Evolutionary conservation across 768 basidiomycete genomes (phyloP), one percentile per base, ranked within the genome.

Genomic region (Tylopilus vinaceipallidus): DNA sequence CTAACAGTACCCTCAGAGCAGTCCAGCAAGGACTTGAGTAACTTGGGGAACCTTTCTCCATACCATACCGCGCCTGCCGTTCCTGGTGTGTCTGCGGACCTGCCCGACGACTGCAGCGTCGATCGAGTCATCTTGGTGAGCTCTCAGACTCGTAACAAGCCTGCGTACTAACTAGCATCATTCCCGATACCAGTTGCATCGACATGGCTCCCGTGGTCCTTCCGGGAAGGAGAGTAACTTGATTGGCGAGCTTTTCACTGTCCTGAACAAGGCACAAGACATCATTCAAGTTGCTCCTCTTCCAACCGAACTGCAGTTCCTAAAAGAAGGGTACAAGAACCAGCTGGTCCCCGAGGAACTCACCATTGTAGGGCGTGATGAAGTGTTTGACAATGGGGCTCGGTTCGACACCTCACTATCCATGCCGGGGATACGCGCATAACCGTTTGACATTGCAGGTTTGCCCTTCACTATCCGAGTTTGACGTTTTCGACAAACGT

Each of bases 171-270:
- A 33, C 33, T 34, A 26, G 23, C 35, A 3, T 50, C 16, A 14
- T 11, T 17, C 23, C 26, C 17, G 13, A 34, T 20, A 3, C 11
- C 37, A 75, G 75, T 63, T 76, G 55, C 71, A 70, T 50, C 58
- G 74, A 16, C 75, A 76, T 49, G 75, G 75, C 20, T 69, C 68
- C 45, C 72, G 74, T 34, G 69, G 63, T 53, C 74, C 71, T 13
- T n/a, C n/a, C n/a, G 52, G 51, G 13, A 45, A 30, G 6, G 65
- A 66, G 60, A 59, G 60, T 14, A 6, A 14, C 23, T 66, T 57
- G 50, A 69, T 74, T 40, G 53, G 55, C 1, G 45, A 65, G 42
- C 67, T 76, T 26, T 64, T 62, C 14, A 37, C 49, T 13, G 72
- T 68, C 42, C 66, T 75, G 5, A 53, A 55, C 3, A 47, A 57